Evolutionary conservation across 2,329 filamentous ascomycete species (phyloP).

Genomic region (Fusarium sp.): DNA sequence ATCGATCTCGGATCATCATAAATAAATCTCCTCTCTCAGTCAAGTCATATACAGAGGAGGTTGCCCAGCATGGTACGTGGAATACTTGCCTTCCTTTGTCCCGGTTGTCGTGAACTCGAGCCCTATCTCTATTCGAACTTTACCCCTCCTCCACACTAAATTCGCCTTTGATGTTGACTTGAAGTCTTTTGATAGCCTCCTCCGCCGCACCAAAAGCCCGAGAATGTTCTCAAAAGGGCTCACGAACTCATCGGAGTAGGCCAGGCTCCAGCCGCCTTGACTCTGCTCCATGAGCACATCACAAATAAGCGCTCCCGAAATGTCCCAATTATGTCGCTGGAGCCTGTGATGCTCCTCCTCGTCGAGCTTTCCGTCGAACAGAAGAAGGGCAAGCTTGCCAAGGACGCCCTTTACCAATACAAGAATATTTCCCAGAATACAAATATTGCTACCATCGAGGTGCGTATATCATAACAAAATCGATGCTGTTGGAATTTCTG

Average conservation of each 20-base stretch:
- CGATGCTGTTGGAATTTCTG: constrained; percentile 8
- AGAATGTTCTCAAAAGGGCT: constrained; percentile 98
- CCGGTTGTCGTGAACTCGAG: constrained; percentile 3
- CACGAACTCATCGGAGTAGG: constrained; percentile 98
- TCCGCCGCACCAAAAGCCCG: constrained; percentile 95
- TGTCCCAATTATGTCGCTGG: constrained; percentile 93
- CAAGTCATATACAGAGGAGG: constrained; percentile 56
- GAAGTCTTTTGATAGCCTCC: constrained; percentile 72
- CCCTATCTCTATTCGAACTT: constrained; percentile 27
- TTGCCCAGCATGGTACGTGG: constrained; percentile 62
- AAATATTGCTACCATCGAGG: constrained; percentile 97
- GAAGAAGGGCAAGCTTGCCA: constrained; percentile 97
- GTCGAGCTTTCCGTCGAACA: constrained; percentile 97
- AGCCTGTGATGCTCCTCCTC: constrained; percentile 98
- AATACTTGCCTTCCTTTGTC: constrained; percentile 27
- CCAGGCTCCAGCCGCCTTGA: constrained; percentile 90
- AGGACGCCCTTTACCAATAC: constrained; percentile 99
- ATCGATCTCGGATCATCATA: constrained; percentile 49
- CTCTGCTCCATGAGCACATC: constrained; percentile 98
- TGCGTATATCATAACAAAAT: constrained; percentile 50
- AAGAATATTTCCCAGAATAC: constrained; percentile 99
- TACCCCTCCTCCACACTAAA: constrained; percentile 44
- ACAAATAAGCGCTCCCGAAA: constrained; percentile 97
- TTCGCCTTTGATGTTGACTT: constrained; percentile 42
- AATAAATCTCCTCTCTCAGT: constrained; percentile 50